Percentiles rank a stretch among this genome's conserved stretches.
These are phyloP conservation scores for Xylaria castorea DNA, from an alignment of 495 filamentous ascomycete species.

Conservation along the genomic window DNA sequence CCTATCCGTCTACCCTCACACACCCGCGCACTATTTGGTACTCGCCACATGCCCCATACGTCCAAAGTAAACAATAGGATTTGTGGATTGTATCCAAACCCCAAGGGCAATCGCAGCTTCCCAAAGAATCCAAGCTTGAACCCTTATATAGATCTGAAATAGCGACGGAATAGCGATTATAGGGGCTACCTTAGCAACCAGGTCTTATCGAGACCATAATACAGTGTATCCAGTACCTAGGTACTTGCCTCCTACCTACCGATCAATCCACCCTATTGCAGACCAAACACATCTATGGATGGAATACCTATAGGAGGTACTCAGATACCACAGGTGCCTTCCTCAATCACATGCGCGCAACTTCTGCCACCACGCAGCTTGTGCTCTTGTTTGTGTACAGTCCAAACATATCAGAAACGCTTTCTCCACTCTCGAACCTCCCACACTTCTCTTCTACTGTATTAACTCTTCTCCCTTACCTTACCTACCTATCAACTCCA, in stretches of 20 bases:
- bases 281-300: background rate
- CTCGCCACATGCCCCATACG: background rate
- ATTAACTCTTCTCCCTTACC: background rate
- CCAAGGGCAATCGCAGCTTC: background rate
- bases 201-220: background rate
- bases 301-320: conserved; percentile 2
- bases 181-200: background rate
- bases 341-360: conserved; percentile 4
- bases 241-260: conserved; percentile 10
- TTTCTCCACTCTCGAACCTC: background rate
- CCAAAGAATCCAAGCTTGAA: background rate
- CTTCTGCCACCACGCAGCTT: conserved; percentile 1
- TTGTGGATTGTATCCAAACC: background rate
- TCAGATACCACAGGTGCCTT: conserved; percentile 3
- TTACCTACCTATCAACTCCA: background rate
- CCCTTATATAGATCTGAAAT: background rate
- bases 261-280: conserved; percentile 2
- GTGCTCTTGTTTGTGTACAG: conserved; percentile 11
- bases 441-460: conserved; percentile 11
- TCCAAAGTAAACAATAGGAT: background rate
- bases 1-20: background rate
- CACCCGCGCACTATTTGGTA: background rate
- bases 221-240: background rate
- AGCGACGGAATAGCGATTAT: background rate
- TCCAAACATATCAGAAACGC: conserved; percentile 20